Conservation (phyloP, 2,329 filamentous ascomycete genomes). For the Phoma sp. region DNA sequence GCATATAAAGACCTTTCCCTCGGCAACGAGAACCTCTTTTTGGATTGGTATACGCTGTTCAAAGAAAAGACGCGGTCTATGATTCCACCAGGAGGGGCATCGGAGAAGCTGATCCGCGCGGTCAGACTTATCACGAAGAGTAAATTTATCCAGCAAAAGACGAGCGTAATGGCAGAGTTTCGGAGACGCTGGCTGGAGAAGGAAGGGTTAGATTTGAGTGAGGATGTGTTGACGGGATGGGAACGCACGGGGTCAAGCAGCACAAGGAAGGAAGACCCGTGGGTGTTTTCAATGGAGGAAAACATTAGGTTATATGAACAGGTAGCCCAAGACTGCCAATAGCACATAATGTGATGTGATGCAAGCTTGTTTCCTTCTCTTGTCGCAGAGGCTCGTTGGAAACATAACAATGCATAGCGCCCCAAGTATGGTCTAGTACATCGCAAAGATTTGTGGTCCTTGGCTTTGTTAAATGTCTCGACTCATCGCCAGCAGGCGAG, state of each 20-base stretch:
- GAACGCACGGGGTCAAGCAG: neutral
- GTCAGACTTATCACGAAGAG: conserved; percentile 13
- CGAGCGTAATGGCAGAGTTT: conserved; percentile 14
- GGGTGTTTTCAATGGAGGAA: conserved; percentile 12
- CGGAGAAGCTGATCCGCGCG: conserved; percentile 4
- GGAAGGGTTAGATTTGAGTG: conserved; percentile 3
- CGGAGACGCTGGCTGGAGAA: conserved; percentile 11
- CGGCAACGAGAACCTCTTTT: conserved; percentile 11
- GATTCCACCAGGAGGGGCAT: conserved; percentile 4
- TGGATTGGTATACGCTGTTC: conserved; percentile 14
- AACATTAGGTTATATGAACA: conserved; percentile 10
- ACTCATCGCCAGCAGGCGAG: too few relatives aligned
- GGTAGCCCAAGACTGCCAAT: conserved; percentile 13
- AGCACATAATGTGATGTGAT: too few relatives aligned
- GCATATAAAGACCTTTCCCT: conserved; percentile 16
- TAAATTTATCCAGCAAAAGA: conserved; percentile 15
- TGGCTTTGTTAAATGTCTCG: too few relatives aligned
- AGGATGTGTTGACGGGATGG: conserved; percentile 11
- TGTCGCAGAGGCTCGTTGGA: too few relatives aligned
- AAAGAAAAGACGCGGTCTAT: conserved; percentile 10
- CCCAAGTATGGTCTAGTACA: too few relatives aligned
- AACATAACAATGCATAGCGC: too few relatives aligned
- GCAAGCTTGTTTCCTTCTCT: too few relatives aligned
- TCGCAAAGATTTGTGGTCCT: too few relatives aligned
- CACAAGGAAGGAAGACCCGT: neutral